phyloP scores from a whole-genome alignment of 164 flowering plant genomes.

The Platanus orientalis region DNA sequence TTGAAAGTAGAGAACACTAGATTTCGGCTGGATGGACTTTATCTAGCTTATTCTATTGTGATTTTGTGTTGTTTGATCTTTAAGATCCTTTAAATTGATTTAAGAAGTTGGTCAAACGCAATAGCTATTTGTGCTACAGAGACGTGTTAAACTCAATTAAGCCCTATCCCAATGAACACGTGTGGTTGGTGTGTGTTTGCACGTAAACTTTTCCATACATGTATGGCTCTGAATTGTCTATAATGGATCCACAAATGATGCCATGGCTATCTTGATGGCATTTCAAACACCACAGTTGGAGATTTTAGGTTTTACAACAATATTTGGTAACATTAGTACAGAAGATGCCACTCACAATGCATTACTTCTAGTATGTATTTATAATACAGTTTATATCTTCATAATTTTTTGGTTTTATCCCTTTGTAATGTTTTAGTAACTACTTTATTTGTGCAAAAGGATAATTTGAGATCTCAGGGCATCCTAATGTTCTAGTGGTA shows the following conservation, averaged over 20 bases:
- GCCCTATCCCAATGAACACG: too few species aligned
- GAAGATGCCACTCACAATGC: slow-evolving; percentile 89
- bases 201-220: too few species aligned
- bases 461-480: slow-evolving; percentile 99
- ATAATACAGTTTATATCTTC: not conserved
- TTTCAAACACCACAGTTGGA: slow-evolving; percentile 79
- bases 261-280: slow-evolving; percentile 97
- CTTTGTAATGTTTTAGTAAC: slow-evolving; percentile 14
- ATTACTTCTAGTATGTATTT: slow-evolving; percentile 66
- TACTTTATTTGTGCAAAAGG: slow-evolving; percentile 56
- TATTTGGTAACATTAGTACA: slow-evolving; percentile 79
- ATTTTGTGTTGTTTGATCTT: too few species aligned
- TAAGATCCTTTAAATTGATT: not conserved
- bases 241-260: slow-evolving; percentile 56
- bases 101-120: not conserved
- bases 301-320: slow-evolving; percentile 80
- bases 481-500: slow-evolving; percentile 74
- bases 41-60: too few species aligned
- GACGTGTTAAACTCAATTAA: too few species aligned
- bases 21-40: not conserved
- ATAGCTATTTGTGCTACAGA: too few species aligned
- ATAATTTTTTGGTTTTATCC: not conserved
- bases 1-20: not conserved
- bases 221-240: slow-evolving; percentile 1
- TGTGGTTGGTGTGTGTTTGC: too few species aligned